Evolutionary conservation across 257 asterid genomes (phyloP), one percentile per base, ranked within the genome.

Genomic region (Oldenlandia corymbosa): DNA sequence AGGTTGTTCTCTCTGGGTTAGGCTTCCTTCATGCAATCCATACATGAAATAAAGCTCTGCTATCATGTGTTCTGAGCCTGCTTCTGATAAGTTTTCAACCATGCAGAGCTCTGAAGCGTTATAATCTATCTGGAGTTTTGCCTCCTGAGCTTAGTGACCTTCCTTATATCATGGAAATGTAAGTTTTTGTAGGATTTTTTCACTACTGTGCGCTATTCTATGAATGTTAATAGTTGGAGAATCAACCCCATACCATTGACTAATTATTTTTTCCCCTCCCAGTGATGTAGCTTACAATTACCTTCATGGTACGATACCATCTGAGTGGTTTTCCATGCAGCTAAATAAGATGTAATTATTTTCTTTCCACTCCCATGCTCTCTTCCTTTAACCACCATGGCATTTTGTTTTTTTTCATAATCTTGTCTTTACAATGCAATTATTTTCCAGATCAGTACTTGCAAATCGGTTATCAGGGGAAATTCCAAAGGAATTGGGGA

Each of bases 221-320:
- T 72, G 46, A 41, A 32, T 58, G 30, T 4, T 39, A 28, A 14
- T 24, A 5, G 4, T 16, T 26, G 58, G 31, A 21, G 9, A 57
- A 43, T n/a, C 59, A 14, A 46, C 54, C 69, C 18, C 43, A 71
- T 28, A 7, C 34, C 18, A 41, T 68, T 39, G 54, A 11, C 37
- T 31, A 30, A 60, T 48, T 39, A 34, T 52, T 67, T 12, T 10
- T 62, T 61, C 71, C 18, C 34, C 61, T 60, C 72, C 49, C 84
- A 91, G 98, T 69, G 98, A 91, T 77, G 73, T 91, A 72, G 95
- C 97, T 42, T 92, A 80, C 79, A 92, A 92, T 74, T 85, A 83
- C 68, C 84, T 92, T 69, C 74, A 65, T 6, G 95, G 96, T 42
- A 75, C 91, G 47, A 87, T 92, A 78, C 98, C 98, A 46, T 45